phyloP scores from a whole-genome alignment of 2,329 filamentous ascomycete species.

The Talaromyces rugulosus region DNA sequence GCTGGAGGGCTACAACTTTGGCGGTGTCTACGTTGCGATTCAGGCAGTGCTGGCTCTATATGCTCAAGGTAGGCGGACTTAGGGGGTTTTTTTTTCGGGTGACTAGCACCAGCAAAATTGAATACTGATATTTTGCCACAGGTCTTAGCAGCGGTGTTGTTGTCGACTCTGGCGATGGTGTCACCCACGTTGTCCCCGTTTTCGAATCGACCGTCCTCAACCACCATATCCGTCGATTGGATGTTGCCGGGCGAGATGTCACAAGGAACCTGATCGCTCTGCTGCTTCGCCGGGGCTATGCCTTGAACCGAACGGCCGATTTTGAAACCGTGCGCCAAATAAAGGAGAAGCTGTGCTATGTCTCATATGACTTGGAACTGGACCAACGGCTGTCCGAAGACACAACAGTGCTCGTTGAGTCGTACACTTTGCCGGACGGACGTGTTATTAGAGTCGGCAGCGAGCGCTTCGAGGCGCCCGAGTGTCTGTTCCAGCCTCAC shows the following conservation, averaged over 20 bases:
- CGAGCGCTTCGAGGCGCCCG: conserved; percentile 95
- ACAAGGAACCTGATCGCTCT: conserved; percentile 98
- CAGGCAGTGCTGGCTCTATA: conserved; percentile 95
- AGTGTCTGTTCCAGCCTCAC: conserved; percentile 98
- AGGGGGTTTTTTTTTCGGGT: conserved; percentile 23
- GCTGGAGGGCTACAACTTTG: conserved; percentile 96
- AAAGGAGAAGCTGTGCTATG: conserved; percentile 99
- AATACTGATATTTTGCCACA: conserved; percentile 28
- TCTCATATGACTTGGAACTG: conserved; percentile 94
- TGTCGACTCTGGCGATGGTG: conserved; percentile 95
- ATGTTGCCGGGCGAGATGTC: conserved; percentile 94
- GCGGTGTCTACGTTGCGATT: conserved; percentile 95
- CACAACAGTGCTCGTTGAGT: conserved; percentile 94
- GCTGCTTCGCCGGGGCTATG: conserved; percentile 87
- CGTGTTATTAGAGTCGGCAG: conserved; percentile 94
- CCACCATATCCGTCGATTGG: conserved; percentile 87
- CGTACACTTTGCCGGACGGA: conserved; percentile 93
- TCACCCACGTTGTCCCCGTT: conserved; percentile 97
- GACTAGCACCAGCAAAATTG: not conserved
- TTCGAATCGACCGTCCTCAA: conserved; percentile 98
- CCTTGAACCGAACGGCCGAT: conserved; percentile 94
- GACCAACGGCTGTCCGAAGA: conserved; percentile 96
- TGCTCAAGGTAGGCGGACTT: conserved; percentile 68
- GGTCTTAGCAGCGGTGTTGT: conserved; percentile 92
- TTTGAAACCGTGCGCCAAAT: conserved; percentile 99